A percentile compares a stretch with the other conserved stretches of the same genome.
phyloP scores from a whole-genome alignment of 805 yeast species.

The Yarrowia deformans region DNA sequence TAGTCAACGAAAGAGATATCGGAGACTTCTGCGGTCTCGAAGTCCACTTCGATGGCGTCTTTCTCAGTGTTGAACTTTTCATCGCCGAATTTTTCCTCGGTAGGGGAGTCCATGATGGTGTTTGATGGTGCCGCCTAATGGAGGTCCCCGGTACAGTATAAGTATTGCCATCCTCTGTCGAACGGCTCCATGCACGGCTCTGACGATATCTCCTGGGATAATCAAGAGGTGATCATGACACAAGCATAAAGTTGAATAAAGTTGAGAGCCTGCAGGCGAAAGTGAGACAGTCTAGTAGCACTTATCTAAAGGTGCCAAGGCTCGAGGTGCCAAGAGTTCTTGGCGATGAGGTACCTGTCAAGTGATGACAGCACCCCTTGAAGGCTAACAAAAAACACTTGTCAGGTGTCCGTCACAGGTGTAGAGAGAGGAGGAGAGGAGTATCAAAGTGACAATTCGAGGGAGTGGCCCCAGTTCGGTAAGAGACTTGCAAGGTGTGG shows the following conservation, averaged over 20 bases:
- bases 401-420: no score
- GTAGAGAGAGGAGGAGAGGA: no score
- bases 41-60: not conserved
- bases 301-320: not conserved
- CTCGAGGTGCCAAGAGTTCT: not conserved
- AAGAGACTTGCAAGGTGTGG: not conserved
- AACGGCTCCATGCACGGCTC: conserved; percentile 20
- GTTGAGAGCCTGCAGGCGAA: not conserved
- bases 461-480: no score
- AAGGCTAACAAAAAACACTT: no score
- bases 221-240: not conserved
- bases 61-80: not conserved
- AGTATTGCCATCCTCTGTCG: not conserved
- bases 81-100: not conserved
- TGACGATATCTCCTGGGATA: not conserved
- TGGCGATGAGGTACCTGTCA: conserved; percentile 13
- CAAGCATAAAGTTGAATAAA: not conserved
- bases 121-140: not conserved
- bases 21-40: conserved; percentile 3
- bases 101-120: conserved; percentile 4
- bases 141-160: not conserved
- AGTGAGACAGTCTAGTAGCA: no score
- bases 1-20: conserved; percentile 2
- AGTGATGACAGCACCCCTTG: not conserved
- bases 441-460: no score